Conservation (phyloP, 495 filamentous ascomycete genomes). For the Aspergillus asperescens region DNA sequence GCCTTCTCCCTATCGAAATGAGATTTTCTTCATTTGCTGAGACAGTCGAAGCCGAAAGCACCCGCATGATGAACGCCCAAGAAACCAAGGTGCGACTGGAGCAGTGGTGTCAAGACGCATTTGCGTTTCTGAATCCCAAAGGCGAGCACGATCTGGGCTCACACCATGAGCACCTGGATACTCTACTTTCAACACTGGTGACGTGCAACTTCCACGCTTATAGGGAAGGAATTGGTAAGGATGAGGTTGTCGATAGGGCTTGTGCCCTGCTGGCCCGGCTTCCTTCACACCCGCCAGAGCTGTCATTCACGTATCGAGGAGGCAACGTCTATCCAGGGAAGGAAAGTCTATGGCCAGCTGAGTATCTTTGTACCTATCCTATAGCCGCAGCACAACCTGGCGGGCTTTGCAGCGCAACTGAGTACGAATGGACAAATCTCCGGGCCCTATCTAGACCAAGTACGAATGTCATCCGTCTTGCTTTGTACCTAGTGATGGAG, state of each 20-base stretch:
- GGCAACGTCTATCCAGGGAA: not conserved
- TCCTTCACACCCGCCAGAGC: slow-evolving; percentile 1
- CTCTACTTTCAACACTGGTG: not conserved
- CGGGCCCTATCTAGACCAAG: not conserved
- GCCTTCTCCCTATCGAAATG: too few relatives aligned
- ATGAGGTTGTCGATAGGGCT: not conserved
- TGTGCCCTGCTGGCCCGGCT: slow-evolving; percentile 2
- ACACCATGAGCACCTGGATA: not conserved
- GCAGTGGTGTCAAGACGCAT: slow-evolving; percentile 7
- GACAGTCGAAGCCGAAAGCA: too few relatives aligned
- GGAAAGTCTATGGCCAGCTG: not conserved
- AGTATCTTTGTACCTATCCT: too few relatives aligned
- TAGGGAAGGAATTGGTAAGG: not conserved
- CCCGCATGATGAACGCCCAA: too few relatives aligned
- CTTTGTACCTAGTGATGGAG: slow-evolving; percentile 1
- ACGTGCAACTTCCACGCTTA: not conserved
- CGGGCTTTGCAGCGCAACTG: not conserved
- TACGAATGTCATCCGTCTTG: not conserved
- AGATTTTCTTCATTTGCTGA: too few relatives aligned
- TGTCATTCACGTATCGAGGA: not conserved
- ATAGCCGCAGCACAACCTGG: not conserved
- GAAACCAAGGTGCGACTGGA: not conserved
- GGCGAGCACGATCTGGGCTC: not conserved
- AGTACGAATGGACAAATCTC: not conserved
- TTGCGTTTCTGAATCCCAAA: not conserved